These are phyloP conservation scores for Fagus sylvatica DNA, from an alignment of 306 rosid species.

Conservation along the genomic window DNA sequence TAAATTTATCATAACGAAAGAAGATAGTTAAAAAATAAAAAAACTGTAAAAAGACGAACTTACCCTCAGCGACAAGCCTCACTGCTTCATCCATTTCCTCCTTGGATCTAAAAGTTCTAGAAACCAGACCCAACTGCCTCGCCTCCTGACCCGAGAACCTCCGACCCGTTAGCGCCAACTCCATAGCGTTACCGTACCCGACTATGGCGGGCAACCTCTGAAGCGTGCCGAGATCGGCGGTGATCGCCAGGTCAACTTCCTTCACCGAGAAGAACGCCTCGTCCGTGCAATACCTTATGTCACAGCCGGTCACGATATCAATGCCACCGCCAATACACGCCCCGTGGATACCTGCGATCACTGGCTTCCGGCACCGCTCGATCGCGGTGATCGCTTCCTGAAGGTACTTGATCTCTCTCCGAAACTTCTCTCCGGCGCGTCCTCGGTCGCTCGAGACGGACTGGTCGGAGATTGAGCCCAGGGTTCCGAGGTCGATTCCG, in stretches of 20 bases:
- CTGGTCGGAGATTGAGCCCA: slow-evolving; percentile 18
- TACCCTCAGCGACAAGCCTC: slow-evolving; percentile 51
- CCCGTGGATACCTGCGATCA: slow-evolving; percentile 71
- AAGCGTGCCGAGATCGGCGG: slow-evolving; percentile 83
- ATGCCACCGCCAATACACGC: slow-evolving; percentile 83
- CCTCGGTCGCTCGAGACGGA: slow-evolving; percentile 39
- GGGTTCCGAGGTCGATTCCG: slow-evolving; percentile 64
- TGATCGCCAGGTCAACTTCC: slow-evolving; percentile 80
- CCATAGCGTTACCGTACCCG: slow-evolving; percentile 76
- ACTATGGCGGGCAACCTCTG: slow-evolving; percentile 80
- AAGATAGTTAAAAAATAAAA: too few relatives aligned
- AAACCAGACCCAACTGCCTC: slow-evolving; percentile 62
- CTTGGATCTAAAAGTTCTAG: slow-evolving; percentile 50
- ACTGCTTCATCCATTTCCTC: slow-evolving; percentile 49
- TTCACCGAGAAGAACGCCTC: slow-evolving; percentile 87
- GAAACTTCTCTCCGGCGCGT: slow-evolving; percentile 58
- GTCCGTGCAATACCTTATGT: slow-evolving; percentile 62
- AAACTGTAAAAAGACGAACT: neutral
- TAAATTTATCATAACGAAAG: neutral
- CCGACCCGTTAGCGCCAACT: slow-evolving; percentile 81
- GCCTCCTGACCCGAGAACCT: slow-evolving; percentile 77
- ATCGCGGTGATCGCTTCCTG: slow-evolving; percentile 74
- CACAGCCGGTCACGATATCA: slow-evolving; percentile 80
- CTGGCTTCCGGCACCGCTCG: slow-evolving; percentile 86
- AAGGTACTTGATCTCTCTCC: slow-evolving; percentile 58